Conservation (phyloP, 2,329 filamentous ascomycete species). For the Hypomyces perniciosus region DNA sequence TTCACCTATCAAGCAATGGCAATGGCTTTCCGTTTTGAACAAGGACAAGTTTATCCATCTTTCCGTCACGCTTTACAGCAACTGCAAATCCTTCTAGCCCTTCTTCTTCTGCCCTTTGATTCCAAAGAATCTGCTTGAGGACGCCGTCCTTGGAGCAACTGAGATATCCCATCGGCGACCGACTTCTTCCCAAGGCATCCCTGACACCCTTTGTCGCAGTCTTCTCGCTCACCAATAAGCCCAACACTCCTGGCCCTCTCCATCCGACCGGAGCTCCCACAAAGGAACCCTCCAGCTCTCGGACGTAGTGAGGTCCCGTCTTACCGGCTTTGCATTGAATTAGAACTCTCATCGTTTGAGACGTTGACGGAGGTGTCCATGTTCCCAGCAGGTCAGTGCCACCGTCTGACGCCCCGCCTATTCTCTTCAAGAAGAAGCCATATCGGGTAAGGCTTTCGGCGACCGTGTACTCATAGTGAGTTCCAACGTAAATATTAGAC, state of each 20-base stretch:
- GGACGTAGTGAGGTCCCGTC: constrained; percentile 53
- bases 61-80: constrained; percentile 33
- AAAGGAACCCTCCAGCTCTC: constrained; percentile 78
- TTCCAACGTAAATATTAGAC: constrained; percentile 63
- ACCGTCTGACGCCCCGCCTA: constrained; percentile 60
- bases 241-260: constrained; percentile 60
- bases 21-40: constrained; percentile 2
- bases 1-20: neutral
- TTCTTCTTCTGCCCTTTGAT: constrained; percentile 53
- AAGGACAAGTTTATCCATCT: constrained; percentile 1
- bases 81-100: constrained; percentile 58
- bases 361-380: constrained; percentile 50
- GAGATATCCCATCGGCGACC: constrained; percentile 66
- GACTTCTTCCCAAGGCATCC: constrained; percentile 61
- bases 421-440: constrained; percentile 58
- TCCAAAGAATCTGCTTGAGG: constrained; percentile 68
- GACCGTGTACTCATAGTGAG: constrained; percentile 70
- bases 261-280: constrained; percentile 67
- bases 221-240: constrained; percentile 61
- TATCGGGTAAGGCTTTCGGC: constrained; percentile 49
- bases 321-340: constrained; percentile 65
- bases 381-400: constrained; percentile 70
- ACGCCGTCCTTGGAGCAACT: constrained; percentile 53
- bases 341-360: constrained; percentile 39
- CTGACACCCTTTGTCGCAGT: constrained; percentile 73